Evolutionary conservation across 106 monocot species (phyloP), one percentile per base, ranked within the genome.

Genomic region (Acorus calamus): DNA sequence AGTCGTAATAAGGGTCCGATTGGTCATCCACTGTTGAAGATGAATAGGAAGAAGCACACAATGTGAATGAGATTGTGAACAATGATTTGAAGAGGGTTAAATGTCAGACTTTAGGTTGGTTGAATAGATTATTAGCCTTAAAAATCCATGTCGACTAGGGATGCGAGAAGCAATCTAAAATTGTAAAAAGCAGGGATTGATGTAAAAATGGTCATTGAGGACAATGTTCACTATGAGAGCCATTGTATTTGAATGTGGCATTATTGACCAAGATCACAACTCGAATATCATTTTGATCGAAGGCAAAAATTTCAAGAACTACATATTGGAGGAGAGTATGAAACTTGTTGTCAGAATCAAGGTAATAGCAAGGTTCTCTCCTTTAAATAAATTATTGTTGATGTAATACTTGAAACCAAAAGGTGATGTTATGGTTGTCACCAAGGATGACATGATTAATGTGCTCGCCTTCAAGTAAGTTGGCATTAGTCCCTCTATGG

Each of bases 401-500:
- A 74, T 79, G 42, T 74, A 79, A 13, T 66, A 70, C 59, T 41
- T 79, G 64, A 79, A 79, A 65, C 52, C 64, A 46, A 74, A 74
- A 12, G 79, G 79, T n/a, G 74, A 79, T 44, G 79, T 79, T 9
- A 74, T 79, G 2, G 79, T 74, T 0, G 73, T 79, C 48, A 79
- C 79, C 3, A 74, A 74, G 42, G 79, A 79, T 14, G 79, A 74
- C 49, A 79, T 74, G 2, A 79, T 74, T 43, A 74, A 79, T 44
- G 79, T 74, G 1, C 77, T 77, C 7, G 77, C 77, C 7, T 62
- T 82, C 7, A 82, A 77, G 49, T 73, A 77, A 46, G 81, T 77
- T 3, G 81, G 77, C 46, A 74, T 82, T 2, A 77, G 81, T 4
- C 73, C 77, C 9, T 56, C 81, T 2, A 82, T 82, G 81, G 81